Evolutionary conservation across 371 early-diverging fungal species (phyloP).

Genomic region (Syncephalis plumigaleata): DNA sequence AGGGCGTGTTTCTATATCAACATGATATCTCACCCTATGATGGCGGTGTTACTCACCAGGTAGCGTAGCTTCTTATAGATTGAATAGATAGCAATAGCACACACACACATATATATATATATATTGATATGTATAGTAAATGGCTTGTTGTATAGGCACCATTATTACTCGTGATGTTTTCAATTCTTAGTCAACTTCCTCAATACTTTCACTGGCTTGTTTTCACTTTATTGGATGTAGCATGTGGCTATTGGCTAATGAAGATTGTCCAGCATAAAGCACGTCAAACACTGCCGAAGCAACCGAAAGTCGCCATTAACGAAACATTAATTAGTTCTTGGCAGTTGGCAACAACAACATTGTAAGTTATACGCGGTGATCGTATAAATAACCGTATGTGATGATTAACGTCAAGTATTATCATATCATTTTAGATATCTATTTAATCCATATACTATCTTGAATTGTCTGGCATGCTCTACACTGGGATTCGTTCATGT

Average conservation of each 20-base stretch:
- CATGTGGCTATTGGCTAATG: constrained; percentile 33
- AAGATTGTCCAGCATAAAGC: constrained; percentile 25
- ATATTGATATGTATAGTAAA: no score
- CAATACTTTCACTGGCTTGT: constrained; percentile 23
- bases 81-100: neutral
- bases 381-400: neutral
- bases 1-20: constrained; percentile 67
- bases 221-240: constrained; percentile 39
- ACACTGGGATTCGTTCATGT: constrained; percentile 56
- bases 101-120: neutral
- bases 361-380: neutral
- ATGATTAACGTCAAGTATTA: neutral
- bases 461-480: constrained; percentile 53
- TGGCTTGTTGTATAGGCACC: constrained; percentile 45
- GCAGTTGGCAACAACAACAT: neutral
- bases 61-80: constrained; percentile 8
- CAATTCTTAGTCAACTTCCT: constrained; percentile 30
- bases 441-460: constrained; percentile 67
- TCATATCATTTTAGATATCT: constrained; percentile 25
- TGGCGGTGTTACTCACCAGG: constrained; percentile 77
- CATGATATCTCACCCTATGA: constrained; percentile 73
- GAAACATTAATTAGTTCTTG: neutral
- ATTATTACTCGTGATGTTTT: constrained; percentile 49
- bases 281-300: constrained; percentile 3
- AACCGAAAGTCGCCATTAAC: neutral